Evolutionary conservation across 306 rosid genomes (phyloP).

Genomic region (Gastrolobium villosum): DNA sequence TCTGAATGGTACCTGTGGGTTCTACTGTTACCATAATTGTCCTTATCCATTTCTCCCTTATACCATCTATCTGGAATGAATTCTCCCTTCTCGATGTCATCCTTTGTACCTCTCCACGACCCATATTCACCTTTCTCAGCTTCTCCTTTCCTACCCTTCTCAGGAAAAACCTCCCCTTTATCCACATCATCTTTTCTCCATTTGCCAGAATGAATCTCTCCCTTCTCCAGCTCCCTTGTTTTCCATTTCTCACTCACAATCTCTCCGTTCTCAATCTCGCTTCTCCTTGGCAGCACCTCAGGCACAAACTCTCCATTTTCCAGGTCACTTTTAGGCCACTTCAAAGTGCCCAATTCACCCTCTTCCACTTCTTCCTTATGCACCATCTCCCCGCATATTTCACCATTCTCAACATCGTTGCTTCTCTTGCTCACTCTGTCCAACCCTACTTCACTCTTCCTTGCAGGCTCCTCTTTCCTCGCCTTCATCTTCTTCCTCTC

Average conservation of each 20-base stretch:
- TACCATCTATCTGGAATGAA: slow-evolving; percentile 91
- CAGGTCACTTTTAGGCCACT: slow-evolving; percentile 70
- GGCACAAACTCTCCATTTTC: slow-evolving; percentile 67
- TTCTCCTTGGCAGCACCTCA: slow-evolving; percentile 48
- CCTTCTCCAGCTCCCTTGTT: slow-evolving; percentile 70
- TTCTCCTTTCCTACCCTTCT: slow-evolving; percentile 67
- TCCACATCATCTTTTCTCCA: slow-evolving; percentile 81
- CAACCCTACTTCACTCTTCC: slow-evolving; percentile 55
- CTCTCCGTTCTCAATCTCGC: slow-evolving; percentile 77
- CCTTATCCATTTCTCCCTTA: slow-evolving; percentile 71
- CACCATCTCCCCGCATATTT: slow-evolving; percentile 48
- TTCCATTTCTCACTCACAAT: slow-evolving; percentile 57
- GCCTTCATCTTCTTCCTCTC: slow-evolving; percentile 79
- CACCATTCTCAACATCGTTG: slow-evolving; percentile 70
- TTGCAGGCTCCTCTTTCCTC: slow-evolving; percentile 57
- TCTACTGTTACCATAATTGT: slow-evolving; percentile 65
- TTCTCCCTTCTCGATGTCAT: slow-evolving; percentile 89
- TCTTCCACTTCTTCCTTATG: slow-evolving; percentile 93
- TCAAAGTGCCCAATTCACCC: slow-evolving; percentile 88
- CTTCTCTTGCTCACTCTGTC: slow-evolving; percentile 62
- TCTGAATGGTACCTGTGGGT: slow-evolving; percentile 66
- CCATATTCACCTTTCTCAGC: slow-evolving; percentile 61
- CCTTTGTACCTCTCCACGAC: slow-evolving; percentile 67
- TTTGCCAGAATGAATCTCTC: slow-evolving; percentile 62
- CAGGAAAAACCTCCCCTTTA: slow-evolving; percentile 67